Evolutionary conservation across 768 basidiomycete species (phyloP).

Genomic region (Filobasidium wieringae): DNA sequence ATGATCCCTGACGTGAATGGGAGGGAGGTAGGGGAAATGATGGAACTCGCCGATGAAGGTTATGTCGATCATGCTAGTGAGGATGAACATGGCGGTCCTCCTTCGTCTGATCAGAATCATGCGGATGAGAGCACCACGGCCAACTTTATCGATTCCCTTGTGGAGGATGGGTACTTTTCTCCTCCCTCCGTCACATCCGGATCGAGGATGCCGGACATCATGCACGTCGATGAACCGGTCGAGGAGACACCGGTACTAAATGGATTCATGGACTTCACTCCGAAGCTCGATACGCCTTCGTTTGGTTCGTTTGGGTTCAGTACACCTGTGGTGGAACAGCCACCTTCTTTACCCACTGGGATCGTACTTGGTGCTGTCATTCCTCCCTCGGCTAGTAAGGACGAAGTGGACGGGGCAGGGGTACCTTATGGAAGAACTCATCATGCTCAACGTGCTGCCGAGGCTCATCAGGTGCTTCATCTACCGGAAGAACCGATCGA

Average conservation of each 20-base stretch:
- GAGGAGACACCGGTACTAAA: background rate
- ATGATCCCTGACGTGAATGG: background rate
- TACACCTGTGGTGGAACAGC: slow-evolving; percentile 13
- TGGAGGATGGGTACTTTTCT: slow-evolving; percentile 37
- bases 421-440: slow-evolving; percentile 33
- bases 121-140: slow-evolving; percentile 8
- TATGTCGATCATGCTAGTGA: slow-evolving; percentile 8
- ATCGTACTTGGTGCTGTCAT: background rate
- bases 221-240: background rate
- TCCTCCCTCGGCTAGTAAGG: background rate
- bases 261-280: background rate
- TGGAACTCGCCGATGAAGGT: background rate
- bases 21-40: background rate
- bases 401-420: slow-evolving; percentile 23
- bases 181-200: slow-evolving; percentile 22
- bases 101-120: background rate
- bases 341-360: background rate
- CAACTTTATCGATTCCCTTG: slow-evolving; percentile 29
- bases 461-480: slow-evolving; percentile 18
- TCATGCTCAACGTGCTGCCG: slow-evolving; percentile 27
- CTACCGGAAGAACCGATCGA: slow-evolving; percentile 1
- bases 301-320: slow-evolving; percentile 17
- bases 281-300: slow-evolving; percentile 29
- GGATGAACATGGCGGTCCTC: background rate
- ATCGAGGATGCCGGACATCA: background rate